Conservation (phyloP, 1,284 basidiomycete species). For the Puccinia triticina region DNA sequence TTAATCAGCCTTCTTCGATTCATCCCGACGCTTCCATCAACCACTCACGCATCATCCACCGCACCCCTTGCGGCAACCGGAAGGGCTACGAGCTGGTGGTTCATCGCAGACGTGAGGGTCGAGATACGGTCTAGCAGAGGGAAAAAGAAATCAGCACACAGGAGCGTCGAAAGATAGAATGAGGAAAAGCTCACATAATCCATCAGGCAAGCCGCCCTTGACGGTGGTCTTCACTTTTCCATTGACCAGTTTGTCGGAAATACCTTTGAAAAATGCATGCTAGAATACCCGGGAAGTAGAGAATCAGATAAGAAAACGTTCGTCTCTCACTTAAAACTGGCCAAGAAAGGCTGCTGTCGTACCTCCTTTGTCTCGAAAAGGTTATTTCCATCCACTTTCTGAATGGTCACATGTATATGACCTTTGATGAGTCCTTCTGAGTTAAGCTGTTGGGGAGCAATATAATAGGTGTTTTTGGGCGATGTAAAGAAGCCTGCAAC, state of each 20-base stretch:
- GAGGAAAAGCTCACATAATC: slow-evolving; percentile 19
- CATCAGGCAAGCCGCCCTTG: slow-evolving; percentile 26
- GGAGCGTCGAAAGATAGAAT: neutral
- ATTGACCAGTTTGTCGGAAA: neutral
- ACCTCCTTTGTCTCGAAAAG: slow-evolving; percentile 4
- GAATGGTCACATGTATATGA: slow-evolving; percentile 25
- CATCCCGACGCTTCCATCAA: neutral
- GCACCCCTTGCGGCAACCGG: slow-evolving; percentile 34
- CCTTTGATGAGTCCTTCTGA: slow-evolving; percentile 30
- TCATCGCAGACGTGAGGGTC: slow-evolving; percentile 33
- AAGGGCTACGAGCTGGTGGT: slow-evolving; percentile 29
- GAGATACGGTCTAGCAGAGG: slow-evolving; percentile 23
- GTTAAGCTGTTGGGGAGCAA: slow-evolving; percentile 44
- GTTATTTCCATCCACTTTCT: neutral
- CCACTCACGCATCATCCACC: slow-evolving; percentile 38
- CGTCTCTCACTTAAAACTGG: neutral
- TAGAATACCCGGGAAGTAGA: neutral
- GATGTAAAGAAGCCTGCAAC: slow-evolving; percentile 34
- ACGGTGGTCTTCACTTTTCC: slow-evolving; percentile 21
- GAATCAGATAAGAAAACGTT: neutral
- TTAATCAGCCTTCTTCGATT: neutral
- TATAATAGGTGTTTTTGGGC: slow-evolving; percentile 23
- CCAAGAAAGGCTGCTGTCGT: neutral
- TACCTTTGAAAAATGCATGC: slow-evolving; percentile 42
- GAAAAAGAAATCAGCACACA: neutral